phyloP scores from a whole-genome alignment of 805 yeast species.

The Vanderwaltozyma yarrowii region DNA sequence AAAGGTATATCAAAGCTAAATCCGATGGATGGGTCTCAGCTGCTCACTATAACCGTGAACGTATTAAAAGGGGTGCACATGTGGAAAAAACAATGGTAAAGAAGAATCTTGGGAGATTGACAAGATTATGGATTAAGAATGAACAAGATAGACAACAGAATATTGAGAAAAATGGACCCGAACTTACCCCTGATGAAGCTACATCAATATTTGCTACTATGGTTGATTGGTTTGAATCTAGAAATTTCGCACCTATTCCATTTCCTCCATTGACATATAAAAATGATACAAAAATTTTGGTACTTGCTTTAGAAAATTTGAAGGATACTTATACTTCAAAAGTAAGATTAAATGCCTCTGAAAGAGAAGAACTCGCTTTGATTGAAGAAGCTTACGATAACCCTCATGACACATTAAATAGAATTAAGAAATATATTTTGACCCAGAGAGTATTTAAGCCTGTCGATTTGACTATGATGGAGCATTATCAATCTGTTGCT shows the following conservation, averaged over 20 bases:
- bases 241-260: conserved; percentile 79
- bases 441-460: conserved; percentile 92
- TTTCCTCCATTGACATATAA: conserved; percentile 89
- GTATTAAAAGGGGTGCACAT: conserved; percentile 80
- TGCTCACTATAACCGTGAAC: conserved; percentile 85
- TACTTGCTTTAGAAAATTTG: conserved; percentile 79
- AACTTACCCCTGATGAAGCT: conserved; percentile 77
- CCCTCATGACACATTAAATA: conserved; percentile 84
- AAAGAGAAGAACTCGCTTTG: conserved; percentile 84
- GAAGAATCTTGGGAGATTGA: conserved; percentile 84
- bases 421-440: conserved; percentile 70
- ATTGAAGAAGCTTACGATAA: conserved; percentile 96
- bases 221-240: conserved; percentile 84
- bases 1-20: conserved; percentile 84
- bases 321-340: conserved; percentile 71
- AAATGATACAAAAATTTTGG: conserved; percentile 84
- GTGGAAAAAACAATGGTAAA: conserved; percentile 92
- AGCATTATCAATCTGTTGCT: conserved; percentile 67
- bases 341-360: conserved; percentile 71
- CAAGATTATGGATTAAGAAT: conserved; percentile 83
- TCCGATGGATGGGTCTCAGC: conserved; percentile 96
- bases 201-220: conserved; percentile 75
- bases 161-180: conserved; percentile 80
- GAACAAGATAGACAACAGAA: conserved; percentile 84
- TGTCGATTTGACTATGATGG: conserved; percentile 80